A percentile compares a stretch with the other conserved stretches of the same genome.
phyloP scores from a whole-genome alignment of 805 yeast species.

The Candida palmyrensis region DNA sequence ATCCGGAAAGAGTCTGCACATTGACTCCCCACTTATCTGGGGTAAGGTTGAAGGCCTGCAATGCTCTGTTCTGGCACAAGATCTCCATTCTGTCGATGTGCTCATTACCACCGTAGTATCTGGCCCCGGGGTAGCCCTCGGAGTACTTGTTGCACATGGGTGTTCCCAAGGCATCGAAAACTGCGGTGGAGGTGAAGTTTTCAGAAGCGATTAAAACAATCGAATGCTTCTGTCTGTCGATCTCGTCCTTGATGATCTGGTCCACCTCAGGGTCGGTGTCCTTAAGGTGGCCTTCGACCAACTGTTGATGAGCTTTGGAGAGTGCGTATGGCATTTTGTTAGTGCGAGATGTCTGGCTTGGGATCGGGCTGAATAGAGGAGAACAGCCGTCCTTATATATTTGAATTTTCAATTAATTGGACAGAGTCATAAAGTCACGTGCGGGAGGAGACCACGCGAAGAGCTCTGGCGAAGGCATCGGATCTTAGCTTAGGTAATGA shows the following conservation, averaged over 20 bases:
- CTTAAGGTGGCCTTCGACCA: conserved; percentile 58
- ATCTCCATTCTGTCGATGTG: conserved; percentile 88
- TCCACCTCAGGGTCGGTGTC: conserved; percentile 84
- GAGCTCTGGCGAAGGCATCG: too few species aligned
- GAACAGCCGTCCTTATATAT: too few species aligned
- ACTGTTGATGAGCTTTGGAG: conserved; percentile 42
- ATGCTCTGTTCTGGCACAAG: conserved; percentile 87
- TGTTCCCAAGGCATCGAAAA: conserved; percentile 90
- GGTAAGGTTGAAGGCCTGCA: conserved; percentile 72
- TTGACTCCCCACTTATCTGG: conserved; percentile 94
- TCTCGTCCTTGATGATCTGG: conserved; percentile 70
- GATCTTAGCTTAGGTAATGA: too few species aligned
- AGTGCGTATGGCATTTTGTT: conserved; percentile 40
- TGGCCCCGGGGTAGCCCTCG: conserved; percentile 97
- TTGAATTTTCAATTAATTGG: conserved; percentile 2
- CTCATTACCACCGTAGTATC: conserved; percentile 98
- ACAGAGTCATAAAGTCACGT: conserved; percentile 4
- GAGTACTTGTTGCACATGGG: conserved; percentile 98
- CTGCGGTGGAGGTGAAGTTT: conserved; percentile 92
- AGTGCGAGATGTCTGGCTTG: neutral
- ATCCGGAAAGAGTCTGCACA: conserved; percentile 92
- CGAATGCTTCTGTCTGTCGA: conserved; percentile 83
- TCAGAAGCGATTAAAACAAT: conserved; percentile 93
- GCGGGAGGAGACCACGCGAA: too few species aligned
- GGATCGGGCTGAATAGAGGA: too few species aligned